Conservation (phyloP, 345 rosid genomes). For the Salix udensis region DNA sequence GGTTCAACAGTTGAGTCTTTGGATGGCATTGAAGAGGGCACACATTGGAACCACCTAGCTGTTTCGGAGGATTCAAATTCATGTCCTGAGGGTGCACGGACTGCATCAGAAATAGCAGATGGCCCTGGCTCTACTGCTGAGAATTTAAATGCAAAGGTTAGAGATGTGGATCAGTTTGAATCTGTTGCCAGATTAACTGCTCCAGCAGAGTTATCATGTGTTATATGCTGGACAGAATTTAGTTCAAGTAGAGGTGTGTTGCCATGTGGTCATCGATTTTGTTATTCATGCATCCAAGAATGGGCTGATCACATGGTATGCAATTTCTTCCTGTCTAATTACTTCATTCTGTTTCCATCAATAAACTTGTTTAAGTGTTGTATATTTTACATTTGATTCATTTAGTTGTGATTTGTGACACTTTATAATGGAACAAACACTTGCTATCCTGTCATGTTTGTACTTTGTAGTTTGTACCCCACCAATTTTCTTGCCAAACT, state of each 20-base stretch:
- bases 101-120: constrained; percentile 19
- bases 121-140: constrained; percentile 15
- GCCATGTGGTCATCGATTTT: constrained; percentile 94
- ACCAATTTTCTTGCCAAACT: too few species aligned
- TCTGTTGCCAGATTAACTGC: constrained; percentile 19
- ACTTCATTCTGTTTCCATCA: background rate
- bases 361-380: background rate
- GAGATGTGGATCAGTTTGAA: constrained; percentile 24
- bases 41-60: constrained; percentile 23
- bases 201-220: constrained; percentile 66
- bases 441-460: too few species aligned
- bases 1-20: constrained; percentile 21
- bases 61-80: constrained; percentile 11
- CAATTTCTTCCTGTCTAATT: constrained; percentile 14
- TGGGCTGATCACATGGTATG: constrained; percentile 82
- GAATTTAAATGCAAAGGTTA: constrained; percentile 19
- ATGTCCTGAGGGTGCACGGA: constrained; percentile 15
- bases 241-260: constrained; percentile 80
- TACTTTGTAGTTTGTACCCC: too few species aligned
- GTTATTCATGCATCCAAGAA: constrained; percentile 75
- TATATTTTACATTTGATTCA: background rate
- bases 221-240: constrained; percentile 89
- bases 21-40: constrained; percentile 42
- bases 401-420: too few species aligned
- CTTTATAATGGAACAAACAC: too few species aligned